Evolutionary conservation across 2,329 filamentous ascomycete species (phyloP).

Genomic region (Herpotrichia juniperi): DNA sequence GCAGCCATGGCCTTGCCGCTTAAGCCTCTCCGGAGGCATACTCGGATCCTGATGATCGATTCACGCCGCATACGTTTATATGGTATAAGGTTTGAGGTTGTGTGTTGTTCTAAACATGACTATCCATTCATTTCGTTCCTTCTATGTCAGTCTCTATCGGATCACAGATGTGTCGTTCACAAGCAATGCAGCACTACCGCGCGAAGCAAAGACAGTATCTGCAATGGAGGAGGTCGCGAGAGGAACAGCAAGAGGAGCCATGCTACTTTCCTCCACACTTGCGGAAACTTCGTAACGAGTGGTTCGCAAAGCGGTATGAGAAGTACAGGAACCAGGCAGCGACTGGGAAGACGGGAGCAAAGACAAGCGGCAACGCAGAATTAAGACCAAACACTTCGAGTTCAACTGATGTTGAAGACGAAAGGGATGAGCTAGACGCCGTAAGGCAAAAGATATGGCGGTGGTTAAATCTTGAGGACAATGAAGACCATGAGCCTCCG

Average conservation of each 20-base stretch:
- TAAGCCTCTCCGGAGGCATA: slow-evolving; percentile 4
- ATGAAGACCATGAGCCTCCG: neutral
- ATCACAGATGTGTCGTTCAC: neutral
- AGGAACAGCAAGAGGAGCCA: slow-evolving; percentile 3
- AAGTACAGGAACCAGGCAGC: slow-evolving; percentile 4
- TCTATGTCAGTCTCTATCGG: neutral
- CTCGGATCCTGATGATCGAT: neutral
- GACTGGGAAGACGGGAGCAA: neutral
- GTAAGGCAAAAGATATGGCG: slow-evolving; percentile 9
- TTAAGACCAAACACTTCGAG: neutral
- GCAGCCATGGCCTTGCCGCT: slow-evolving; percentile 3
- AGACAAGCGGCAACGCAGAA: neutral
- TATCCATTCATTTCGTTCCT: neutral
- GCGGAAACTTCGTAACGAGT: slow-evolving; percentile 11
- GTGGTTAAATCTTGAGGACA: slow-evolving; percentile 7
- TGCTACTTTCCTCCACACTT: slow-evolving; percentile 14
- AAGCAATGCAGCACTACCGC: slow-evolving; percentile 16
- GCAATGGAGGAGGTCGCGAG: slow-evolving; percentile 8
- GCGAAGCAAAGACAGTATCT: slow-evolving; percentile 16
- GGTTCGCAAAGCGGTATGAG: slow-evolving; percentile 13
- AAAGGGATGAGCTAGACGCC: slow-evolving; percentile 3
- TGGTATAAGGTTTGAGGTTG: neutral
- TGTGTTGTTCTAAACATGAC: neutral
- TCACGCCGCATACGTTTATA: no score
- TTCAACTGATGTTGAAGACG: neutral